phyloP scores from a whole-genome alignment of 345 rosid genomes.

The thale cress (Arabidopsis thaliana) region DNA sequence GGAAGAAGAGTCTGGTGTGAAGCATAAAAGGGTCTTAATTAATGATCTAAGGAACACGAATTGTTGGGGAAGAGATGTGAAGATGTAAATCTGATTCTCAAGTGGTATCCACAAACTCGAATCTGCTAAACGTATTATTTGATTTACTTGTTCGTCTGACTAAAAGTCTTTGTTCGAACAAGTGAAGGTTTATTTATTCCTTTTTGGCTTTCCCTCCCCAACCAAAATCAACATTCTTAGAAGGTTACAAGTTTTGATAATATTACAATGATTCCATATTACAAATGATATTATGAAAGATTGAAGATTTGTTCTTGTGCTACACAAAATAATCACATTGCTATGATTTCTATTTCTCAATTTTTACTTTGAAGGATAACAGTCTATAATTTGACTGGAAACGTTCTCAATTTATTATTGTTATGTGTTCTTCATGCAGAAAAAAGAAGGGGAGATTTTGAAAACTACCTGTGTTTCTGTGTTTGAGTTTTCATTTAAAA shows the following conservation, averaged over 20 bases:
- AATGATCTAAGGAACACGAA: slow-evolving; percentile 39
- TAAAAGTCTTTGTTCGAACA: slow-evolving; percentile 35
- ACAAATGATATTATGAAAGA: neutral
- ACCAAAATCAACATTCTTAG: slow-evolving; percentile 10
- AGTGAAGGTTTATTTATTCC: slow-evolving; percentile 19
- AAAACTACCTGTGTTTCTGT: no score
- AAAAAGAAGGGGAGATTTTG: no score
- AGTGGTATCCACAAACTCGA: slow-evolving; percentile 33
- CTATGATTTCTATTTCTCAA: no score
- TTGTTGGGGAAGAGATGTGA: slow-evolving; percentile 32
- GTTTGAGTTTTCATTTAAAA: no score
- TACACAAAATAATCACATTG: neutral
- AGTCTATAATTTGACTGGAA: neutral
- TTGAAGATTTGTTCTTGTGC: slow-evolving; percentile 21
- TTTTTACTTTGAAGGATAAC: neutral
- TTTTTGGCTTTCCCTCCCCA: slow-evolving; percentile 24
- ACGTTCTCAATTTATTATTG: no score
- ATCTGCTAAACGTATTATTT: slow-evolving; percentile 2
- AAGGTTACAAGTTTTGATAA: slow-evolving; percentile 33
- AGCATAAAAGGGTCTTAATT: slow-evolving; percentile 36
- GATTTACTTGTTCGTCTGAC: slow-evolving; percentile 14
- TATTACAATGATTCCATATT: neutral
- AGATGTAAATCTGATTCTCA: slow-evolving; percentile 37
- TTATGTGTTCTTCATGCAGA: no score
- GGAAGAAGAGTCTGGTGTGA: slow-evolving; percentile 42